Base-by-base conservation (phyloP, 208 protist species). In the Trypanosoma brucei region DNA sequence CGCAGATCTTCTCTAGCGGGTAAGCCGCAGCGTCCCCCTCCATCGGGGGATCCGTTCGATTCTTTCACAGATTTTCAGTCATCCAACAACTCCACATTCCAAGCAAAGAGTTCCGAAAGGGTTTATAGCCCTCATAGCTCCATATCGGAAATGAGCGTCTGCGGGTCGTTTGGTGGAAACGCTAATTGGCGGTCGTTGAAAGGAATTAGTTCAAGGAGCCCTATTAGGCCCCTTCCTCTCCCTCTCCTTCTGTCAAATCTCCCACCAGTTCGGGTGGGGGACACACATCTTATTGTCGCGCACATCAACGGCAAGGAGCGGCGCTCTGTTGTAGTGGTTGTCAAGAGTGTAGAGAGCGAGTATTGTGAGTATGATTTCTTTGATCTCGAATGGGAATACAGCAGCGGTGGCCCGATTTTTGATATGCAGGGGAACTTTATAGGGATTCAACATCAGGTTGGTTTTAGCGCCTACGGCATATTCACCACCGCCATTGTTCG, bases 401-500 rank as follows among this genome's bases (percentile, higher is more conserved):
- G 78, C 64, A 95, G 89, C 57, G 89, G 89, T 36, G 89, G 89
- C 0, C 67, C 83, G 22, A 86, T 92, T 45, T 95, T 95, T 70
- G 77, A 86, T 60, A 70, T 65, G 45, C 64, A 77, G 5, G 89
- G 89, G n/a, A 77, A 91, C 66, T 92, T 95, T 77, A 73, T 95
- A 35, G 89, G 86, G 5, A 42, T 95, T 44, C 89, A 95, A 58
- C 89, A 95, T 65, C 79, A 86, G 53, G 45, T 40, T n/a, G 80
- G 64, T 33, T 38, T 68, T 60, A 46, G 49, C 33, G 75, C 70
- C 33, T 72, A 87, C 58, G 72, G 81, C 49, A 76, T 95, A 36
- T 68, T 83, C 55, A 84, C 73, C 14, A 65, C 56, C 33, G 85
- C 79, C 14, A 91, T 95, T 68, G 86, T 92, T 35, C 71, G 66